phyloP scores from a whole-genome alignment of 768 basidiomycete genomes.

The Tulasnella sp. region DNA sequence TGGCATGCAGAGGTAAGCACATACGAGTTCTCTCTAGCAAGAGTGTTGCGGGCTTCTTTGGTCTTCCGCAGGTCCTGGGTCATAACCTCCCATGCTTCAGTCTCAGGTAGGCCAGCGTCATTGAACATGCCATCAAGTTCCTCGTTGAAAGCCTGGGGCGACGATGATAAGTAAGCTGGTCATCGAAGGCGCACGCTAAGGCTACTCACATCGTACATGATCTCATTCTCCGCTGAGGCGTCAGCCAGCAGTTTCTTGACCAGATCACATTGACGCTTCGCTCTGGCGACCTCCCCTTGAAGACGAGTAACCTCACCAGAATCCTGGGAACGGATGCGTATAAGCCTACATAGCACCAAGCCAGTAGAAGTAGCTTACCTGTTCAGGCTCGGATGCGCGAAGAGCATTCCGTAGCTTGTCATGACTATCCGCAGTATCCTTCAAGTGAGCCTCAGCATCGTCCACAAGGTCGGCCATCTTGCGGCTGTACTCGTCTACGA shows the following conservation, averaged over 20 bases:
- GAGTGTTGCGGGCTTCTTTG: conserved; percentile 63
- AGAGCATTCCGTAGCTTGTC: neutral
- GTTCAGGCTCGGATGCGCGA: neutral
- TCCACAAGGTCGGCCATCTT: conserved; percentile 42
- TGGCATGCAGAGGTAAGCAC: conserved; percentile 26
- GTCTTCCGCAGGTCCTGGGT: conserved; percentile 57
- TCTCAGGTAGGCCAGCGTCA: conserved; percentile 67
- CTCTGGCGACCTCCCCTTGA: conserved; percentile 53
- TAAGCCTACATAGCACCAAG: neutral
- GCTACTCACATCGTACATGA: conserved; percentile 72
- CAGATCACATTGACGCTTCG: conserved; percentile 64
- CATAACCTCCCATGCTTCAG: conserved; percentile 76
- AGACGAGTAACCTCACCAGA: conserved; percentile 50
- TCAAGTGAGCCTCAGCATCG: conserved; percentile 60
- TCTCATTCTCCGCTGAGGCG: conserved; percentile 76
- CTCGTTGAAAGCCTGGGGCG: conserved; percentile 75
- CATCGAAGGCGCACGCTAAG: neutral
- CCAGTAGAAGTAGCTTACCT: neutral
- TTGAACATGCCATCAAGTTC: conserved; percentile 87
- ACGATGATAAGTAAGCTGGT: neutral
- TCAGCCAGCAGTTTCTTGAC: conserved; percentile 69
- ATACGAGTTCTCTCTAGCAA: conserved; percentile 71
- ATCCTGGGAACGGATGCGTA: conserved; percentile 32
- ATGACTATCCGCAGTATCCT: conserved; percentile 29
- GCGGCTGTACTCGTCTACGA: conserved; percentile 30